Evolutionary conservation across 495 filamentous ascomycete species (phyloP), one percentile per base, ranked within the genome.

Genomic region (Hyaloscypha bicolor): DNA sequence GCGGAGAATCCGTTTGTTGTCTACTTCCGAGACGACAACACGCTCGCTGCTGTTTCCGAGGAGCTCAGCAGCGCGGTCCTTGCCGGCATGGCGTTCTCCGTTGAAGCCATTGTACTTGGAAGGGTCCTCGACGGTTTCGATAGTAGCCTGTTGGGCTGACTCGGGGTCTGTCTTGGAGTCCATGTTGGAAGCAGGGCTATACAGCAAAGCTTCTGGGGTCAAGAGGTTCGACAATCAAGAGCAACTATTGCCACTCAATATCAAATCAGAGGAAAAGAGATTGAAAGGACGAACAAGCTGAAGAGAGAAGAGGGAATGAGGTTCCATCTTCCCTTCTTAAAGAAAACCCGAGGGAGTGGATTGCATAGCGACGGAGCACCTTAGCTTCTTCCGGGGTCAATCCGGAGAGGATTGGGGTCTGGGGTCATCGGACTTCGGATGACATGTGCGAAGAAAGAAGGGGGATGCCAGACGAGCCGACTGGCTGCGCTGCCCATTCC

Each of bases 31-130:
- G 55, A 87, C 76, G 66, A 79, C 72, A 31, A 80, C 75, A 14
- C 74, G 74, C 62, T 80, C 69, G 4, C 78, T 76, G 35, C 69
- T 70, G 52, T 81, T 76, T 16, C 79, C 73, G 53, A 86, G 78
- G 48, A 86, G 71, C 51, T 81, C 73, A 16, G 80, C 73, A 25
- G 81, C 82, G 63, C 76, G 78, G 68, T 86, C 82, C 63, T 76
- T 75, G 55, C 73, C 74, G 25, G 67, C 51, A 6, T 70, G 57
- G 35, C 60, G 37, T 21, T 55, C 67, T 48, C 42, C 42, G 16
- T 48, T 48, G 16, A 48, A 19, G 42, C 42, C 42, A 48, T 48
- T 3, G 42, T 51, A 37, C 12, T 64, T 62, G 4, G 35, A 22
- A 14, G 67, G 25, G 32, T 55, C 60, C 60, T 68, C 61, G 63